These are phyloP conservation scores for Erysimum cheiranthoides DNA, from an alignment of 345 rosid genomes.

Conservation along the genomic window DNA sequence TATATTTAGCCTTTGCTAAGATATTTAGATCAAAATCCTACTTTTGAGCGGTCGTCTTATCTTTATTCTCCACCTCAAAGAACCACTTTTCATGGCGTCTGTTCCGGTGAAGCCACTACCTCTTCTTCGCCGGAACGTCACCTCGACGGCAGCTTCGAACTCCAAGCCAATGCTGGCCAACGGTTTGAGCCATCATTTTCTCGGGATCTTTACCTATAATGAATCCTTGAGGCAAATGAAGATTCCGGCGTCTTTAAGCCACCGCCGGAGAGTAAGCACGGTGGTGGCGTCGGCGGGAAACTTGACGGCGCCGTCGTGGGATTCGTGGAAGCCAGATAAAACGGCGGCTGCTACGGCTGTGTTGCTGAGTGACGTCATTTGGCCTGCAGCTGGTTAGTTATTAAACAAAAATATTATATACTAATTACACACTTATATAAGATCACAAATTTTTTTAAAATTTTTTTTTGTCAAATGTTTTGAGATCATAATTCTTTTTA, in stretches of 20 bases:
- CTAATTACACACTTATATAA: not conserved
- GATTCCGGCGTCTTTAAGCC: not conserved
- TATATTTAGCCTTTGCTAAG: constrained; percentile 30
- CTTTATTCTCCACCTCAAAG: constrained; percentile 31
- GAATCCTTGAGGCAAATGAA: not conserved
- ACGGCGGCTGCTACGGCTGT: constrained; percentile 50
- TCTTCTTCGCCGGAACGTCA: constrained; percentile 30
- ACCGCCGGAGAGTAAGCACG: constrained; percentile 22
- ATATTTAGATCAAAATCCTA: constrained; percentile 26
- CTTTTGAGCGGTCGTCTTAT: constrained; percentile 38
- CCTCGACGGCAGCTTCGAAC: not conserved
- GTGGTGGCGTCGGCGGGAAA: constrained; percentile 52
- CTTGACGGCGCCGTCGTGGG: constrained; percentile 62
- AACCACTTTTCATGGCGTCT: constrained; percentile 30
- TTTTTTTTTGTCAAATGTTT: not conserved
- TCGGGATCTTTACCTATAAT: constrained; percentile 10
- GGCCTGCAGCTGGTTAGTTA: constrained; percentile 92
- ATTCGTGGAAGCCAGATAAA: constrained; percentile 74
- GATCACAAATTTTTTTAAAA: not conserved
- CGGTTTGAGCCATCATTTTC: constrained; percentile 20
- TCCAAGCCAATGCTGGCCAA: constrained; percentile 25
- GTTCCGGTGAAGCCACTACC: constrained; percentile 33
- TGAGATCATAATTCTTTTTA: constrained; percentile 2
- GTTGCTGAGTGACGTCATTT: constrained; percentile 75
- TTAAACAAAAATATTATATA: not conserved